Percentiles rank a stretch among this genome's conserved stretches.
Evolutionary conservation across 2,329 filamentous ascomycete species (phyloP).

Genomic region (Aureobasidium sp.): DNA sequence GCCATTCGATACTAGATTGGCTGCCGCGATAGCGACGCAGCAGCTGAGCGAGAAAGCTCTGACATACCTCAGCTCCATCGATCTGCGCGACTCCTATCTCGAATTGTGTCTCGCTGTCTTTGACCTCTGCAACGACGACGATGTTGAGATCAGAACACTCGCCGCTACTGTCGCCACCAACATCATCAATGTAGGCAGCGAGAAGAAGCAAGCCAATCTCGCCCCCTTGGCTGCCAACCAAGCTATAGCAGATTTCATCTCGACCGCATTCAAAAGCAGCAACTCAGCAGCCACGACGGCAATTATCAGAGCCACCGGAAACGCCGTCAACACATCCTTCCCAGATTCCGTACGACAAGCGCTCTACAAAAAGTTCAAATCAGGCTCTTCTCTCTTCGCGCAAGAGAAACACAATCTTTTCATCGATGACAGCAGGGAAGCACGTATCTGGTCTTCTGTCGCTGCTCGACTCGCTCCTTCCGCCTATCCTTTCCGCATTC

Average conservation of each 20-base stretch:
- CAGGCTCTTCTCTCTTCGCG: slow-evolving; percentile 66
- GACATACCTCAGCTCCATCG: background rate
- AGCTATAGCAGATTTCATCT: slow-evolving; percentile 26
- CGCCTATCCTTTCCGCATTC: slow-evolving; percentile 19
- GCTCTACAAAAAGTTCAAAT: slow-evolving; percentile 27
- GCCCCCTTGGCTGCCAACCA: slow-evolving; percentile 43
- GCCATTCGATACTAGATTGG: slow-evolving; percentile 21
- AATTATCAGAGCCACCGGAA: slow-evolving; percentile 4
- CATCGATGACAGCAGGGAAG: slow-evolving; percentile 70
- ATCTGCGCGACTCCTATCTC: slow-evolving; percentile 29
- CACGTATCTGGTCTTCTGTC: slow-evolving; percentile 55
- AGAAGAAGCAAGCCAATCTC: slow-evolving; percentile 20
- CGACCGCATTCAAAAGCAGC: slow-evolving; percentile 5
- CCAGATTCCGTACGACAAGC: slow-evolving; percentile 20
- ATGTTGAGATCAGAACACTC: slow-evolving; percentile 71
- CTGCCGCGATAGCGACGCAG: slow-evolving; percentile 19
- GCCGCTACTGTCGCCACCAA: slow-evolving; percentile 45
- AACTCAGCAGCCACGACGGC: background rate
- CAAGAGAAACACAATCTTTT: slow-evolving; percentile 92
- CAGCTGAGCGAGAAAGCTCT: slow-evolving; percentile 12
- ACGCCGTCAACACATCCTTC: slow-evolving; percentile 1
- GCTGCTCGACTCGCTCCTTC: slow-evolving; percentile 28
- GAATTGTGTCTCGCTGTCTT: slow-evolving; percentile 59
- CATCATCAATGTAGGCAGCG: slow-evolving; percentile 31
- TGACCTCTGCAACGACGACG: slow-evolving; percentile 76